phyloP scores from a whole-genome alignment of 2,329 filamentous ascomycete genomes.

The Colletotrichum orbiculare region DNA sequence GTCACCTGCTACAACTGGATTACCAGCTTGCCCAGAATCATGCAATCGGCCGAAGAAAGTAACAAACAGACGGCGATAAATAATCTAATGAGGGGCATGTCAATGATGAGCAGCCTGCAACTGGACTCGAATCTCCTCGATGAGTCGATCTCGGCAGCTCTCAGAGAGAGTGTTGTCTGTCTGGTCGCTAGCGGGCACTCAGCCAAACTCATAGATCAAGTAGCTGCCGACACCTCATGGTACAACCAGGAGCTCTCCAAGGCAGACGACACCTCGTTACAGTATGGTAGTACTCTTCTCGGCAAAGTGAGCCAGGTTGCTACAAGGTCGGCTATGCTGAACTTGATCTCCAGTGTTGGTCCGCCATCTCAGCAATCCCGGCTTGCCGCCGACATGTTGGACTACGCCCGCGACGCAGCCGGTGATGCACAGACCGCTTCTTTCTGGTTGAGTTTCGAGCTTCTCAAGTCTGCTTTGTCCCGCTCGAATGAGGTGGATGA shows the following conservation, averaged over 20 bases:
- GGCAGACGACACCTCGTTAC: constrained; percentile 36
- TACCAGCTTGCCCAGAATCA: constrained; percentile 80
- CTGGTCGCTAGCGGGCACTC: constrained; percentile 50
- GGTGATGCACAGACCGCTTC: constrained; percentile 73
- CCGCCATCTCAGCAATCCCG: constrained; percentile 68
- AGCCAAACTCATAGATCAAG: constrained; percentile 46
- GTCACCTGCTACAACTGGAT: constrained; percentile 84
- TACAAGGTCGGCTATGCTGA: constrained; percentile 67
- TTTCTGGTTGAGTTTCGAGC: constrained; percentile 83
- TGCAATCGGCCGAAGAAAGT: constrained; percentile 87
- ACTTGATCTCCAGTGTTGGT: constrained; percentile 67
- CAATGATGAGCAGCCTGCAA: constrained; percentile 71
- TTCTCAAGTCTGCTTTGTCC: constrained; percentile 69
- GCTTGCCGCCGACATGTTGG: constrained; percentile 74
- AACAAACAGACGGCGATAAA: constrained; percentile 77
- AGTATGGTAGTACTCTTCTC: constrained; percentile 72
- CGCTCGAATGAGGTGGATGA: constrained; percentile 69
- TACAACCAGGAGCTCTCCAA: constrained; percentile 43
- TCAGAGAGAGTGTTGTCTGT: constrained; percentile 78
- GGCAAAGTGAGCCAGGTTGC: constrained; percentile 73
- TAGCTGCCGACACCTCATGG: constrained; percentile 43
- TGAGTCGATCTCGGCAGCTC: constrained; percentile 71
- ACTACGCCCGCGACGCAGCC: constrained; percentile 67
- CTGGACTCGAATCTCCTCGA: constrained; percentile 75
- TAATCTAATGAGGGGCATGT: constrained; percentile 80